These are phyloP conservation scores for Climacium dendroides DNA, from an alignment of 225 moss, liverwort and hornwort species.

Conservation along the genomic window DNA sequence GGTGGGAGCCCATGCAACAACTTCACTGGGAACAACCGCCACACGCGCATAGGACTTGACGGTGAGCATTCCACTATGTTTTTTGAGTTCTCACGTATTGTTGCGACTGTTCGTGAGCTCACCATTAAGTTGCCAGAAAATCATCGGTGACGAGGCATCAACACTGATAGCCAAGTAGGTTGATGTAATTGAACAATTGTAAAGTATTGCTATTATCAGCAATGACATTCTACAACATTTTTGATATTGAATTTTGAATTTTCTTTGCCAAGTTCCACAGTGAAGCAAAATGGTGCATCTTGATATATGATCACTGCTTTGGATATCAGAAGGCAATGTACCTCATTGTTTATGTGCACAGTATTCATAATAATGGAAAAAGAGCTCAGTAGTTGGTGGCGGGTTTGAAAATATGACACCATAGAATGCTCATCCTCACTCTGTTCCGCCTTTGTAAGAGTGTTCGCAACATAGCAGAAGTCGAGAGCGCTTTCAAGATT, in stretches of 20 bases:
- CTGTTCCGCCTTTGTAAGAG: not conserved
- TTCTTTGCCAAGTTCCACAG: slow-evolving; percentile 12
- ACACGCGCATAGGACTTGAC: slow-evolving; percentile 41
- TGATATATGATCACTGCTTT: not conserved
- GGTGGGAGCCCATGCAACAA: slow-evolving; percentile 88
- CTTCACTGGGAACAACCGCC: slow-evolving; percentile 59
- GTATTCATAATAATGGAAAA: not conserved
- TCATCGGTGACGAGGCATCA: not conserved
- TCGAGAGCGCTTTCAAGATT: not conserved
- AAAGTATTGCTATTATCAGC: not conserved
- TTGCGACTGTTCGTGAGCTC: slow-evolving; percentile 45
- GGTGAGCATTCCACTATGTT: slow-evolving; percentile 53
- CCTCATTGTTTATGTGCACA: slow-evolving; percentile 34
- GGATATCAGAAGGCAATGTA: slow-evolving; percentile 21
- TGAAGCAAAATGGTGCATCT: slow-evolving; percentile 5
- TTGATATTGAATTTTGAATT: not conserved
- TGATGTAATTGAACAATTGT: not conserved
- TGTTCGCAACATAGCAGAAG: not conserved
- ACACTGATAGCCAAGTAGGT: not conserved
- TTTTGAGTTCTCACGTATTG: slow-evolving; percentile 70
- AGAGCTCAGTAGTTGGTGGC: not conserved
- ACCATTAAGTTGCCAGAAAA: slow-evolving; percentile 10
- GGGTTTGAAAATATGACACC: not conserved
- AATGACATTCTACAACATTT: slow-evolving; percentile 4
- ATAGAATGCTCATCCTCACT: not conserved